A percentile compares a stretch with the other conserved stretches of the same genome.
Evolutionary conservation across 805 yeast genomes (phyloP).

Genomic region (Candida ponderosae): DNA sequence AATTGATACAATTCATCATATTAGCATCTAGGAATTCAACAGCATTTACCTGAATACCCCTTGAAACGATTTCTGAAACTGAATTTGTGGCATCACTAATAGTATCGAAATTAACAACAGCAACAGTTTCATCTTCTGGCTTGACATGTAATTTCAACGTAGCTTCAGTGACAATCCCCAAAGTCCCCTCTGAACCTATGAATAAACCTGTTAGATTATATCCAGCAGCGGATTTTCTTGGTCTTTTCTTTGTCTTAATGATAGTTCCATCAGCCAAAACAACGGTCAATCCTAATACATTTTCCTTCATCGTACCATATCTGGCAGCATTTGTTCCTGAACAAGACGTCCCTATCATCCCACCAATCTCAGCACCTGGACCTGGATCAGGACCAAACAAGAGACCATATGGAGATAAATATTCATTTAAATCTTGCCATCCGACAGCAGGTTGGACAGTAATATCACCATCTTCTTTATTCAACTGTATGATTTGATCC

Average conservation of each 20-base stretch:
- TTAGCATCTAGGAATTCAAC: constrained; percentile 67
- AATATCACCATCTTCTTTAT: constrained; percentile 61
- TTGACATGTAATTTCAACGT: constrained; percentile 61
- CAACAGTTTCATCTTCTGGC: constrained; percentile 60
- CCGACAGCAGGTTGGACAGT: constrained; percentile 74
- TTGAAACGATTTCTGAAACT: constrained; percentile 51
- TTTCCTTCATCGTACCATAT: constrained; percentile 77
- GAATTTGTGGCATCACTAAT: constrained; percentile 66
- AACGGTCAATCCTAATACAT: constrained; percentile 59
- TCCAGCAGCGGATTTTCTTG: constrained; percentile 74
- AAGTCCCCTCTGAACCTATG: constrained; percentile 72
- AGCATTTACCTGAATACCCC: constrained; percentile 65
- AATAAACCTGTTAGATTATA: constrained; percentile 71
- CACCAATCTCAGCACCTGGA: constrained; percentile 76
- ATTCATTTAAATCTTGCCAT: constrained; percentile 64
- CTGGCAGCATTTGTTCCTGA: constrained; percentile 76
- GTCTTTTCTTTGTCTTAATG: constrained; percentile 65
- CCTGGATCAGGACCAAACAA: constrained; percentile 76
- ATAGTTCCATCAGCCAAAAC: constrained; percentile 78
- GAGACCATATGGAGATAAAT: constrained; percentile 37
- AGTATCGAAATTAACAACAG: constrained; percentile 59
- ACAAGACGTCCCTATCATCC: constrained; percentile 71
- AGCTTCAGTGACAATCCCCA: constrained; percentile 73
- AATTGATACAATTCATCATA: constrained; percentile 61
- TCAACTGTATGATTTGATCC: constrained; percentile 48